phyloP scores from a whole-genome alignment of 23 red algal genomes.

The Gracilaria domingensis region DNA sequence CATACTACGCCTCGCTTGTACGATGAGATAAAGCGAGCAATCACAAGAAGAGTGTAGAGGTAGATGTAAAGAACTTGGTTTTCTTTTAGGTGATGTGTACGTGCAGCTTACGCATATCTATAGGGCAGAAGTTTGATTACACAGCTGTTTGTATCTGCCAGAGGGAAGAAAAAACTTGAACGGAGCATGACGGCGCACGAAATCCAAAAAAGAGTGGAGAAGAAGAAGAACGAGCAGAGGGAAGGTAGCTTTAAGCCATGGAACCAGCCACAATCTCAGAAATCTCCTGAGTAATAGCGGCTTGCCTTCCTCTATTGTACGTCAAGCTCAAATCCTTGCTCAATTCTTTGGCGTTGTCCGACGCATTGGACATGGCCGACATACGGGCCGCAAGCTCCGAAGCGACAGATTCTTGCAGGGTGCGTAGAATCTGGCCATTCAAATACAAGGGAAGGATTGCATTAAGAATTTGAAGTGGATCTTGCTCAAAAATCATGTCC shows the following conservation, averaged over 20 bases:
- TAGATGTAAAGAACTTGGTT: neutral
- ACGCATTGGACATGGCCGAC: constrained; percentile 95
- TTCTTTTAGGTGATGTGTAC: neutral
- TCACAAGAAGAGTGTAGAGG: neutral
- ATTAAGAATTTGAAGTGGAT: constrained; percentile 96
- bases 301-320: constrained; percentile 96
- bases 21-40: too few species aligned
- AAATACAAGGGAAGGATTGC: constrained; percentile 99
- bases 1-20: too few species aligned
- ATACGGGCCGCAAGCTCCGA: constrained; percentile 96
- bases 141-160: neutral
- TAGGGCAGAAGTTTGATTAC: neutral
- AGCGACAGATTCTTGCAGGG: constrained; percentile 95
- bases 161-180: neutral
- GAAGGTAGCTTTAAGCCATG: constrained; percentile 3
- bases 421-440: constrained; percentile 97
- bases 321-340: constrained; percentile 76
- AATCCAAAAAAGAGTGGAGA: neutral
- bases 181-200: neutral
- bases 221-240: neutral
- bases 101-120: neutral
- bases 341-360: constrained; percentile 98
- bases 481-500: constrained; percentile 99
- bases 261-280: constrained; percentile 93
- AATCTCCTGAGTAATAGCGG: constrained; percentile 97